Conservation (phyloP, 2,329 filamentous ascomycete genomes). For the Ceratocystiopsis minuta region DNA sequence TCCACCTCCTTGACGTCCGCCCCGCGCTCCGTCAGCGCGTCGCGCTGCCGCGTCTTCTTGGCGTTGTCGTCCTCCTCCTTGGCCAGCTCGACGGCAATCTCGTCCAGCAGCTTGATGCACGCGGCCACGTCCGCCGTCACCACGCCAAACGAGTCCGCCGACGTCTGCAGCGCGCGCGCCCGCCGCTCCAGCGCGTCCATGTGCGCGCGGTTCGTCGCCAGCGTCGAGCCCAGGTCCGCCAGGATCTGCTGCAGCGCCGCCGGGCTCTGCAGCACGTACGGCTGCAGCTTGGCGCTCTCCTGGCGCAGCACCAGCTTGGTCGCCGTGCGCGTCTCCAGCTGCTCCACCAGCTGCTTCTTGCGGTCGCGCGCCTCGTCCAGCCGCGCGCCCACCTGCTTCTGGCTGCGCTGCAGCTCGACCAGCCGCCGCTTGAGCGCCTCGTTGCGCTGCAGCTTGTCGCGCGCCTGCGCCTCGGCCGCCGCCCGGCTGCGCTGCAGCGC, state of each 20-base stretch:
- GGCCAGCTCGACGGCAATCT: constrained; percentile 64
- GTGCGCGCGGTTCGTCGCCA: constrained; percentile 61
- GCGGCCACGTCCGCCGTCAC: constrained; percentile 72
- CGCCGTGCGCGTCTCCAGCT: constrained; percentile 54
- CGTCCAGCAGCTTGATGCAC: constrained; percentile 77
- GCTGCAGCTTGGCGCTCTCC: constrained; percentile 75
- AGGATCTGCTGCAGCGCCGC: constrained; percentile 66
- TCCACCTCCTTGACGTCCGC: constrained; percentile 88
- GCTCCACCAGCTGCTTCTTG: constrained; percentile 55
- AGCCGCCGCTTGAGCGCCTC: constrained; percentile 72
- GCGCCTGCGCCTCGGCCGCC: constrained; percentile 63
- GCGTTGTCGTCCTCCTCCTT: constrained; percentile 85
- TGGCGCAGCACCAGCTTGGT: constrained; percentile 54
- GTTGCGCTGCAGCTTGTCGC: constrained; percentile 71
- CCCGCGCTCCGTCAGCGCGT: constrained; percentile 71
- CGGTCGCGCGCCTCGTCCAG: constrained; percentile 69
- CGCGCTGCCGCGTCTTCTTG: constrained; percentile 62
- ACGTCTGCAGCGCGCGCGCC: constrained; percentile 79
- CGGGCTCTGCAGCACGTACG: constrained; percentile 82
- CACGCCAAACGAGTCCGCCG: constrained; percentile 71
- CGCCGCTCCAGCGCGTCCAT: constrained; percentile 79
- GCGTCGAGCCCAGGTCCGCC: constrained; percentile 61
- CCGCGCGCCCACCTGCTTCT: constrained; percentile 66
- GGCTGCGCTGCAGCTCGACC: constrained; percentile 61
- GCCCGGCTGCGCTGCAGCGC: constrained; percentile 67